Percentiles rank a stretch among this genome's conserved stretches.
phyloP scores from a whole-genome alignment of 2,329 filamentous ascomycete species.

The Magnaporthiopsis poae region DNA sequence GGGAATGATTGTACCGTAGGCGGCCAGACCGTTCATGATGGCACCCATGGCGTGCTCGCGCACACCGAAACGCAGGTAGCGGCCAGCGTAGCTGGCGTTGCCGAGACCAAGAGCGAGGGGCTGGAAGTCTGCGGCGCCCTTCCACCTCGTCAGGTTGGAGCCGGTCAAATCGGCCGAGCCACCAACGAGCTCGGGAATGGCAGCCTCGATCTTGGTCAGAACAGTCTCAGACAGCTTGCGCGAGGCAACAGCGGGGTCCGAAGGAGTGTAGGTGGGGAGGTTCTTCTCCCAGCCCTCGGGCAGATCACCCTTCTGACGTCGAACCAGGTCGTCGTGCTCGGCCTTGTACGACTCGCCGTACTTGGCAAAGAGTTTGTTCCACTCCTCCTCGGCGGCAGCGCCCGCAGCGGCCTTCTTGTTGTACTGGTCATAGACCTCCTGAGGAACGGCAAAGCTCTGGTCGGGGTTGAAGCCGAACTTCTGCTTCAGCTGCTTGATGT shows the following conservation, averaged over 20 bases:
- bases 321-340: conserved; percentile 70
- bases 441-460: conserved; percentile 83
- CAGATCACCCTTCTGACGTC: conserved; percentile 72
- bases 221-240: conserved; percentile 95
- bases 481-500: conserved; percentile 84
- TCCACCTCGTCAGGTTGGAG: conserved; percentile 98
- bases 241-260: conserved; percentile 75
- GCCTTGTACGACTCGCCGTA: conserved; percentile 70
- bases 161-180: conserved; percentile 96
- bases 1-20: conserved; percentile 90
- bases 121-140: conserved; percentile 95
- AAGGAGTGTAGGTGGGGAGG: conserved; percentile 81
- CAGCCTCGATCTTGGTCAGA: conserved; percentile 73
- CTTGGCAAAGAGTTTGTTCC: conserved; percentile 85
- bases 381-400: conserved; percentile 82
- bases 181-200: conserved; percentile 81
- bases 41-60: conserved; percentile 87
- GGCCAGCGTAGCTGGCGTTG: conserved; percentile 57
- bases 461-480: conserved; percentile 95
- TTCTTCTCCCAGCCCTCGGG: conserved; percentile 94
- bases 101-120: conserved; percentile 76
- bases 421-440: conserved; percentile 89
- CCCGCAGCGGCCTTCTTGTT: conserved; percentile 75
- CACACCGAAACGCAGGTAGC: conserved; percentile 87
- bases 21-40: conserved; percentile 88